Evolutionary conservation across 768 basidiomycete genomes (phyloP).

Genomic region (Leccinum truebloodii): DNA sequence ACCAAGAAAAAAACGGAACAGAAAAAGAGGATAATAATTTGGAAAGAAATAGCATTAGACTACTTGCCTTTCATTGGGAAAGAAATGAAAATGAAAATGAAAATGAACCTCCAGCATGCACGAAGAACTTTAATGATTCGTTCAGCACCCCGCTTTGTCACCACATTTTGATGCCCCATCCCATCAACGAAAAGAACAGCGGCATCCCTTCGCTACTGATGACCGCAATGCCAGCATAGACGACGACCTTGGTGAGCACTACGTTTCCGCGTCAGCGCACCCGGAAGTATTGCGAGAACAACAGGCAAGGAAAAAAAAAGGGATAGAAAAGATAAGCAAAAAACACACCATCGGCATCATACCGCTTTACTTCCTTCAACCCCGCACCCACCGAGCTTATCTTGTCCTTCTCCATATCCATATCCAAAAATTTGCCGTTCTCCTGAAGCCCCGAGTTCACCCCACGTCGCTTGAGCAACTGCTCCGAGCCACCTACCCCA

Average conservation of each 20-base stretch:
- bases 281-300: not conserved
- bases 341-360: slow-evolving; percentile 80
- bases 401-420: slow-evolving; percentile 38
- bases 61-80: not conserved
- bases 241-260: slow-evolving; percentile 90
- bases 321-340: not conserved
- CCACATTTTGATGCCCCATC: slow-evolving; percentile 60
- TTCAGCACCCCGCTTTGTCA: slow-evolving; percentile 8
- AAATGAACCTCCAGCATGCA: not conserved
- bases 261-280: slow-evolving; percentile 5
- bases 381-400: slow-evolving; percentile 12
- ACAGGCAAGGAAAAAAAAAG: not conserved
- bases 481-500: slow-evolving; percentile 39
- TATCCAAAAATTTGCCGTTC: slow-evolving; percentile 25
- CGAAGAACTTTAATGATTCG: not conserved
- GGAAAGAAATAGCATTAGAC: not conserved
- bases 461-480: slow-evolving; percentile 34
- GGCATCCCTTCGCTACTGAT: slow-evolving; percentile 65
- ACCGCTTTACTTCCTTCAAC: slow-evolving; percentile 55
- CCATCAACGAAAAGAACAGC: slow-evolving; percentile 63
- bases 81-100: not conserved
- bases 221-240: slow-evolving; percentile 84
- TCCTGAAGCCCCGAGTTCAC: slow-evolving; percentile 16
- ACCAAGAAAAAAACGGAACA: not conserved
- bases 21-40: not conserved